Conservation (phyloP, 225 moss, liverwort and hornwort species). For the Pseudisothecium myosuroides region DNA sequence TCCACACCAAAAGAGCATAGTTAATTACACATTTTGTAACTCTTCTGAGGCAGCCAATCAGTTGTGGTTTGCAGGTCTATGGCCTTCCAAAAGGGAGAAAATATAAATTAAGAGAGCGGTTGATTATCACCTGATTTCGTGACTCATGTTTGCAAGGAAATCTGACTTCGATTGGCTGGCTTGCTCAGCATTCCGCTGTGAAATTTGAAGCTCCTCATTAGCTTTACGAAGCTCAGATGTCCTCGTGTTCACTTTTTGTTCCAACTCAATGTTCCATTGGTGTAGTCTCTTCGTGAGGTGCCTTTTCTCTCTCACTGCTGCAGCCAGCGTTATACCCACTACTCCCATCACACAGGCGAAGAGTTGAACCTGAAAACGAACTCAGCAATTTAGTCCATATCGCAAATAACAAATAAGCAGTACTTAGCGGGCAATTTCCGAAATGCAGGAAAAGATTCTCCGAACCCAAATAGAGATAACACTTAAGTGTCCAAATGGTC, state of each 20-base stretch:
- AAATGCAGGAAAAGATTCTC: not conserved
- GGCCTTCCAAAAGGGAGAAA: not conserved
- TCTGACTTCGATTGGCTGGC: conserved; percentile 87
- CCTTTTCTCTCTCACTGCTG: conserved; percentile 59
- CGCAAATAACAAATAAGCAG: not conserved
- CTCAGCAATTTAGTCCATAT: not conserved
- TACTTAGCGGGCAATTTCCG: not conserved
- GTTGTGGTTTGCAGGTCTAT: not conserved
- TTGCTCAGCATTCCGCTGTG: conserved; percentile 68
- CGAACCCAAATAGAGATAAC: not conserved
- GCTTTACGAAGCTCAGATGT: conserved; percentile 68
- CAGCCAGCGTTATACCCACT: conserved; percentile 62
- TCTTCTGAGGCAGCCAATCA: not conserved
- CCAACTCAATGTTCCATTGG: conserved; percentile 55
- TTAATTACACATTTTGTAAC: not conserved
- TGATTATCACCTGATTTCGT: conserved; percentile 71
- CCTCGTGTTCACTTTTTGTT: conserved; percentile 49
- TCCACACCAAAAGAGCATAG: not conserved
- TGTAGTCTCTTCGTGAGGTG: conserved; percentile 49
- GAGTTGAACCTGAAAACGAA: conserved; percentile 49
- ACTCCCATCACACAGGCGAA: conserved; percentile 53
- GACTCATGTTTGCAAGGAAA: conserved; percentile 94
- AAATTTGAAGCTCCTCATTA: conserved; percentile 62
- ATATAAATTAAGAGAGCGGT: not conserved
- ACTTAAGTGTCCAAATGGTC: not conserved